These are phyloP conservation scores for Adansonia gregorii DNA, from an alignment of 441 rosid species.

Conservation along the genomic window DNA sequence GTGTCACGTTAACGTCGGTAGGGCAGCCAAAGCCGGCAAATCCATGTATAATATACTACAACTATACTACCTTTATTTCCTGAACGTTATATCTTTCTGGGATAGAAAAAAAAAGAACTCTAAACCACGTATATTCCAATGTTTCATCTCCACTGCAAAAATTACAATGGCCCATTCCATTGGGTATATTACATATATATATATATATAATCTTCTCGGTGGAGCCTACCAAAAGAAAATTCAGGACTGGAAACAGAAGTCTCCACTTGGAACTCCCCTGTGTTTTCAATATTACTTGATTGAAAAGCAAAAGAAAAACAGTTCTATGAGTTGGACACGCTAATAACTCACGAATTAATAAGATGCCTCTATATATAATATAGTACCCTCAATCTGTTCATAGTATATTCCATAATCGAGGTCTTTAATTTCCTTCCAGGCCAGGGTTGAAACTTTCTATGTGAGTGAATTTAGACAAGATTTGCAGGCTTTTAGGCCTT, in stretches of 20 bases:
- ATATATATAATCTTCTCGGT: conserved; percentile 11
- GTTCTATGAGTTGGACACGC: not conserved
- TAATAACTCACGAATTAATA: not conserved
- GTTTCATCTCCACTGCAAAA: conserved; percentile 19
- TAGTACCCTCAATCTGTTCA: conserved; percentile 9
- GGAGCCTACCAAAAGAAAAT: conserved; percentile 36
- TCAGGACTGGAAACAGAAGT: conserved; percentile 33
- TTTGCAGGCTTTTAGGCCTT: conserved; percentile 35
- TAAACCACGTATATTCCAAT: conserved; percentile 8
- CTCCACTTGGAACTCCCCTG: conserved; percentile 25
- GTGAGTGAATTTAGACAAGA: conserved; percentile 43
- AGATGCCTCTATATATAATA: conserved; percentile 27
- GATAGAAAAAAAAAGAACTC: not conserved
- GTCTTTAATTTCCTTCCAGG: not conserved
- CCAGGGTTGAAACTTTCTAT: not conserved
- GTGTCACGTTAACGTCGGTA: too few relatives aligned
- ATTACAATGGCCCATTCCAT: conserved; percentile 20
- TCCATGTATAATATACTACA: not conserved
- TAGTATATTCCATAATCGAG: conserved; percentile 23
- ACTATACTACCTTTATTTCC: conserved; percentile 12
- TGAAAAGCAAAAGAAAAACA: conserved; percentile 28
- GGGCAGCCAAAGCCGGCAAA: too few relatives aligned
- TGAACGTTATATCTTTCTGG: not conserved
- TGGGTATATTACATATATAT: conserved; percentile 14
- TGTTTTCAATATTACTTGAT: conserved; percentile 32